Percentiles rank a stretch among this genome's conserved stretches.
Evolutionary conservation across 495 filamentous ascomycete genomes (phyloP).

Genomic region (Letharia columbiana): DNA sequence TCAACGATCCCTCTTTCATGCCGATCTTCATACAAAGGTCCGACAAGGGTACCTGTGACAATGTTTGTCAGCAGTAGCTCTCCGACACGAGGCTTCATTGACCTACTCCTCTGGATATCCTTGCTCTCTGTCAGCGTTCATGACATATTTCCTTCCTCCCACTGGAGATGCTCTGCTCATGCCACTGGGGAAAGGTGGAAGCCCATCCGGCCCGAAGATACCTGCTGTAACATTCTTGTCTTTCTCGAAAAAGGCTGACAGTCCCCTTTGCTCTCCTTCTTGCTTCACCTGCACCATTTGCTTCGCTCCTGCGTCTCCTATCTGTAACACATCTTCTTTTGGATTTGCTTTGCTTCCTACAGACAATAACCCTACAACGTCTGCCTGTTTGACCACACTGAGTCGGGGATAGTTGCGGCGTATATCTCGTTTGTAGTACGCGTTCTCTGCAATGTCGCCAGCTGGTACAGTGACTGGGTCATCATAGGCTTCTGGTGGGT

Average conservation of each 20-base stretch:
- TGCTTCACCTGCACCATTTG: constrained; percentile 73
- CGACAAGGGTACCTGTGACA: constrained; percentile 44
- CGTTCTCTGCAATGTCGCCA: constrained; percentile 90
- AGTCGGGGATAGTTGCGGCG: constrained; percentile 79
- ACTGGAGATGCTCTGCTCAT: constrained; percentile 36
- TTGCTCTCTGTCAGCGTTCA: constrained; percentile 35
- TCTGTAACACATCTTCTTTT: constrained; percentile 62
- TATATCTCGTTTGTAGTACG: constrained; percentile 93
- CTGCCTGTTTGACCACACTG: constrained; percentile 71
- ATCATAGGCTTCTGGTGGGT: constrained; percentile 68
- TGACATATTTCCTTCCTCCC: constrained; percentile 35
- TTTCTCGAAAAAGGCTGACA: constrained; percentile 66
- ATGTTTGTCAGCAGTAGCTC: constrained; percentile 23
- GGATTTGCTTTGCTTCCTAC: constrained; percentile 77
- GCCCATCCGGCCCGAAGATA: constrained; percentile 60
- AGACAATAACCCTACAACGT: constrained; percentile 75
- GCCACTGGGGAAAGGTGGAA: constrained; percentile 76
- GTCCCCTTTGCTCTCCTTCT: constrained; percentile 59
- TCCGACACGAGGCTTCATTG: background rate
- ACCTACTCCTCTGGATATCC: constrained; percentile 47
- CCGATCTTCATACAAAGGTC: constrained; percentile 32
- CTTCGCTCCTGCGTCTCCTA: constrained; percentile 76
- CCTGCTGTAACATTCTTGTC: constrained; percentile 49
- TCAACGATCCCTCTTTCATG: background rate
- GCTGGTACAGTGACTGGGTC: constrained; percentile 90